Conservation (phyloP, 192 early-diverging fungal genomes). For the Diversispora eburnea region DNA sequence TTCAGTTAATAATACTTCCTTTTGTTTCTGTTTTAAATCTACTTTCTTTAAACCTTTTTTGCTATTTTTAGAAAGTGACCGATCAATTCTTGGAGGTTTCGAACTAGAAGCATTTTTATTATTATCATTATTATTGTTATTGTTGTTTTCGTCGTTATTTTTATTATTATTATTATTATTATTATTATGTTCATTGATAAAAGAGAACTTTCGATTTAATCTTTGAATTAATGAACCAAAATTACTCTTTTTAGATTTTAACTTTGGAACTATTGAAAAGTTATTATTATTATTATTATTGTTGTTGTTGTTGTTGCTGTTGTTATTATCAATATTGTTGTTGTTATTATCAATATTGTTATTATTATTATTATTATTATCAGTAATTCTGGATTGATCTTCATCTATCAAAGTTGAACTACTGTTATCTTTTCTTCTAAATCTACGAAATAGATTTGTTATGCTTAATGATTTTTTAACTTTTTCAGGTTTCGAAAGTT, state of each 20-base stretch:
- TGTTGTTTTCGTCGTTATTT: neutral
- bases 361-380: neutral
- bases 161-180: neutral
- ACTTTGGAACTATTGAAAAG: neutral
- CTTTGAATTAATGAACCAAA: conserved; percentile 2
- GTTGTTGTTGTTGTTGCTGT: too few species aligned
- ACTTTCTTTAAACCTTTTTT: too few species aligned
- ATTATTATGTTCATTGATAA: neutral
- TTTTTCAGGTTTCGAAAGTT: neutral
- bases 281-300: too few species aligned
- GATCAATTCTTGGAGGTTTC: neutral
- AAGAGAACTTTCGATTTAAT: neutral
- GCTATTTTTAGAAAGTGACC: neutral
- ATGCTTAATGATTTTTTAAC: conserved; percentile 8
- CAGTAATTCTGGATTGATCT: neutral
- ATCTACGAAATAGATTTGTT: conserved; percentile 17
- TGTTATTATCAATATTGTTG: too few species aligned
- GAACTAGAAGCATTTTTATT: neutral
- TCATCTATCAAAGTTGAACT: conserved; percentile 5
- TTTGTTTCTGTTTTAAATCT: too few species aligned
- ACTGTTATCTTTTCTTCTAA: conserved; percentile 10
- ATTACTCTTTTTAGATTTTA: neutral
- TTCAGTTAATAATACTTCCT: too few species aligned
- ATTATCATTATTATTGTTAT: too few species aligned
- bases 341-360: neutral